phyloP scores from a whole-genome alignment of 139 green algal genomes.

The Raphidocelis subcapitata region DNA sequence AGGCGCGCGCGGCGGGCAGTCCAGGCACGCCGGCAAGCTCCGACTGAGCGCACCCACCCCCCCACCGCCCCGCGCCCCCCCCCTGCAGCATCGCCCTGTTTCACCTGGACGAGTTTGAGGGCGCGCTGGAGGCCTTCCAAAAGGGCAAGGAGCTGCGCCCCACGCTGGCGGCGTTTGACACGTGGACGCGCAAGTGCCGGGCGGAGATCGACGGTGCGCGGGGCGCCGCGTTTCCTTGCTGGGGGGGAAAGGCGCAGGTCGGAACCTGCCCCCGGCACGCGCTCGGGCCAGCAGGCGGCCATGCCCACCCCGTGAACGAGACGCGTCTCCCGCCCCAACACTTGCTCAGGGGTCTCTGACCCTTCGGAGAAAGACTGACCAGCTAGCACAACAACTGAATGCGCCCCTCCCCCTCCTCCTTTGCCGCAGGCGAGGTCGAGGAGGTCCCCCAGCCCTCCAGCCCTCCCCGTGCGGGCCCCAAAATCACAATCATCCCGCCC shows the following conservation, averaged over 20 bases:
- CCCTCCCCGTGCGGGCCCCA: neutral
- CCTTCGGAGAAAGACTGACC: neutral
- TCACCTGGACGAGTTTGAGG: slow-evolving; percentile 89
- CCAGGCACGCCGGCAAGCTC: too few species aligned
- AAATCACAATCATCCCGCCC: neutral
- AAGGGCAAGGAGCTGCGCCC: slow-evolving; percentile 51
- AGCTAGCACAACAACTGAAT: neutral
- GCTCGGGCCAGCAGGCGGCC: neutral
- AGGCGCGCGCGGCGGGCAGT: too few species aligned
- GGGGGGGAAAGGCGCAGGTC: too few species aligned
- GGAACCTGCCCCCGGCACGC: too few species aligned
- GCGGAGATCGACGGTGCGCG: slow-evolving; percentile 72
- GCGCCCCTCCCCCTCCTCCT: too few species aligned
- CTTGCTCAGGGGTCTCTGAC: neutral
- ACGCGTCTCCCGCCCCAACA: neutral
- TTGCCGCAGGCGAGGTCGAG: too few species aligned
- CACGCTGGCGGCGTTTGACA: slow-evolving; percentile 51
- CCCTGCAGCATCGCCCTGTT: slow-evolving; percentile 63
- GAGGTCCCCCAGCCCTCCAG: neutral
- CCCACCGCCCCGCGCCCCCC: too few species aligned
- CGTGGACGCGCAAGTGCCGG: slow-evolving; percentile 73
- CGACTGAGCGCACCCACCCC: too few species aligned
- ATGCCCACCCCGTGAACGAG: neutral
- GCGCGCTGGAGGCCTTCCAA: slow-evolving; percentile 75
- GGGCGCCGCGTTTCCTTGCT: too few species aligned